These are phyloP conservation scores for Madurella mycetomatis DNA, from an alignment of 2,329 filamentous ascomycete species.

Conservation along the genomic window DNA sequence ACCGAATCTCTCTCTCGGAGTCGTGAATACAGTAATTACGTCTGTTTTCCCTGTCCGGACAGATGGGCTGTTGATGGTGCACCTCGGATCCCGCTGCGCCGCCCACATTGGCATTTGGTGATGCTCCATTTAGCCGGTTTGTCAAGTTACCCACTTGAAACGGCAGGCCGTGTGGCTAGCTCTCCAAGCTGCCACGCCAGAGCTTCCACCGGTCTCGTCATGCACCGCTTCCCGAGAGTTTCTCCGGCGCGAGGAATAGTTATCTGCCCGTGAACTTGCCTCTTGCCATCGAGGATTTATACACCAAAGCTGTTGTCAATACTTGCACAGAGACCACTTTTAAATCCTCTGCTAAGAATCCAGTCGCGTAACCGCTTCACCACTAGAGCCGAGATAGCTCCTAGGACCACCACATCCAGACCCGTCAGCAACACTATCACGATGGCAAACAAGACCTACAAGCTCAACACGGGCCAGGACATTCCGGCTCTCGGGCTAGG, in stretches of 20 bases:
- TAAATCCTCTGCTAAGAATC: not conserved
- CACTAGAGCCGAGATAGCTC: not conserved
- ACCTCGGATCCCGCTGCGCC: not conserved
- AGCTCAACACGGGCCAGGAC: constrained; percentile 59
- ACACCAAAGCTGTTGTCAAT: not conserved
- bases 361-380: not conserved
- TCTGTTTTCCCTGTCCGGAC: too few relatives aligned
- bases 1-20: too few relatives aligned
- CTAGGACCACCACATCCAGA: not conserved
- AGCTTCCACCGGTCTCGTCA: not conserved
- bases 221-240: not conserved
- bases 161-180: not conserved
- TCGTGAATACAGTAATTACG: too few relatives aligned
- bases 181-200: not conserved
- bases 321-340: not conserved
- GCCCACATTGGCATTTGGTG: not conserved
- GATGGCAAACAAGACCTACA: constrained; percentile 56
- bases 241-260: not conserved
- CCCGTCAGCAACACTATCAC: constrained; percentile 18
- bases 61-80: too few relatives aligned
- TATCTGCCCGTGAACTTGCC: not conserved
- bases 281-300: not conserved
- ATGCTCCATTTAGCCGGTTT: constrained; percentile 1
- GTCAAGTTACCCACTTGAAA: not conserved
- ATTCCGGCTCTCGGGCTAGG: constrained; percentile 62